phyloP scores from a whole-genome alignment of 139 green algal species.

The Micractinium conductrix region DNA sequence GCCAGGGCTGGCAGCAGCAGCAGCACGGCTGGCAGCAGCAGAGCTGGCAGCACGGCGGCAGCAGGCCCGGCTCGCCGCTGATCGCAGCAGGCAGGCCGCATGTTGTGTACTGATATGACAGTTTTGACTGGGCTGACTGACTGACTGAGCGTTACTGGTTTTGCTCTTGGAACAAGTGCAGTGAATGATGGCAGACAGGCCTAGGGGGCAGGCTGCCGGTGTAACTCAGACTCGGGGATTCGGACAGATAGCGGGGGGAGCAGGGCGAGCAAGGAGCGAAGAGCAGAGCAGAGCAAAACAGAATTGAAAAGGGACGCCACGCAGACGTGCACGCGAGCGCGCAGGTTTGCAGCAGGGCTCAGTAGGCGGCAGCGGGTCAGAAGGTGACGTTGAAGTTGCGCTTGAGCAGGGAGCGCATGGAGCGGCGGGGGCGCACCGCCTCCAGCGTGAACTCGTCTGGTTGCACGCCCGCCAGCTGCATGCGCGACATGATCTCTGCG shows the following conservation, averaged over 20 bases:
- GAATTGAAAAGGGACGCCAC: neutral
- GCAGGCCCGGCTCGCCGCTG: too few species aligned
- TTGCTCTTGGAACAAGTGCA: neutral
- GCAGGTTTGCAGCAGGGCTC: neutral
- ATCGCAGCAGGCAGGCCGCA: too few species aligned
- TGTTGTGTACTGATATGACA: too few species aligned
- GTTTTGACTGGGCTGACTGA: too few species aligned
- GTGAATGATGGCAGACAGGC: neutral
- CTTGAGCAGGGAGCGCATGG: slow-evolving; percentile 67
- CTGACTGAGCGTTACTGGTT: too few species aligned
- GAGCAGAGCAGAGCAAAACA: neutral
- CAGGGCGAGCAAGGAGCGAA: too few species aligned
- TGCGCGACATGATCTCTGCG: slow-evolving; percentile 82
- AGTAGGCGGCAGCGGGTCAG: neutral
- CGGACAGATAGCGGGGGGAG: too few species aligned
- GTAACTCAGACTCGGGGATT: too few species aligned
- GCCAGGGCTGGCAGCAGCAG: neutral
- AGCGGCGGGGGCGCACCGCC: slow-evolving; percentile 53
- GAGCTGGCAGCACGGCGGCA: neutral
- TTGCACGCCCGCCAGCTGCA: slow-evolving; percentile 59
- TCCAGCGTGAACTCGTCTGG: slow-evolving; percentile 74
- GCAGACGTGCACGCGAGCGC: neutral
- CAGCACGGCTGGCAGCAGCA: neutral
- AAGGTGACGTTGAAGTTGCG: slow-evolving; percentile 33
- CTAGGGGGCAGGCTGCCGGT: neutral